Percentiles rank a stretch among this genome's conserved stretches.
These are phyloP conservation scores for Verbena officinalis DNA, from an alignment of 257 asterid genomes.

Conservation along the genomic window DNA sequence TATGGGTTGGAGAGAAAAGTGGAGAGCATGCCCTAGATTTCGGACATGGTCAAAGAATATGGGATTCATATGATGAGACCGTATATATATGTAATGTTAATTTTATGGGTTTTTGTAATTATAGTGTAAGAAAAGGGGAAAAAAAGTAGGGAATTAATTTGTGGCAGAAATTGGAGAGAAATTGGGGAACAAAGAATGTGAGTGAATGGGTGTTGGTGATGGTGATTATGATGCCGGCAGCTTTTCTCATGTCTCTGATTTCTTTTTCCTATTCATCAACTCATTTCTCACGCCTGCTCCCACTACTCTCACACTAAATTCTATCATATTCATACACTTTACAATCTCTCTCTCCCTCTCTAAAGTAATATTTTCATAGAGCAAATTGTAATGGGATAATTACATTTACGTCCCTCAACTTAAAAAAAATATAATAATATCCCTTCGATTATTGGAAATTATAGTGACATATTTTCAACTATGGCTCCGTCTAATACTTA, in stretches of 20 bases:
- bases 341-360: slow-evolving; percentile 13
- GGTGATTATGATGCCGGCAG: slow-evolving; percentile 75
- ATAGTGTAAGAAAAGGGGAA: slow-evolving; percentile 1
- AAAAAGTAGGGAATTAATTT: slow-evolving; percentile 19
- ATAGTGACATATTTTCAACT: too few relatives aligned
- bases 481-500: too few relatives aligned
- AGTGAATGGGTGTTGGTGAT: slow-evolving; percentile 36
- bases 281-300: slow-evolving; percentile 75
- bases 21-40: slow-evolving; percentile 37
- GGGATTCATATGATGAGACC: background rate
- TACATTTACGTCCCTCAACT: too few relatives aligned
- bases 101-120: too few relatives aligned
- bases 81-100: too few relatives aligned
- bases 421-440: too few relatives aligned
- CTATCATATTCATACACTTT: too few relatives aligned
- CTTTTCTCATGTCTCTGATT: slow-evolving; percentile 45
- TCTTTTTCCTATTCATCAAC: slow-evolving; percentile 26
- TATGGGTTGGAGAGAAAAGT: slow-evolving; percentile 35
- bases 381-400: too few relatives aligned
- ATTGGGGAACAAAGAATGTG: slow-evolving; percentile 66
- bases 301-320: slow-evolving; percentile 28
- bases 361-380: too few relatives aligned
- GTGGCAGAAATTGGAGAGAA: slow-evolving; percentile 60
- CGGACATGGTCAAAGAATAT: slow-evolving; percentile 26
- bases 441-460: too few relatives aligned